Conservation (phyloP, 1,139 yeast genomes). For the Arxiozyma telluris region DNA sequence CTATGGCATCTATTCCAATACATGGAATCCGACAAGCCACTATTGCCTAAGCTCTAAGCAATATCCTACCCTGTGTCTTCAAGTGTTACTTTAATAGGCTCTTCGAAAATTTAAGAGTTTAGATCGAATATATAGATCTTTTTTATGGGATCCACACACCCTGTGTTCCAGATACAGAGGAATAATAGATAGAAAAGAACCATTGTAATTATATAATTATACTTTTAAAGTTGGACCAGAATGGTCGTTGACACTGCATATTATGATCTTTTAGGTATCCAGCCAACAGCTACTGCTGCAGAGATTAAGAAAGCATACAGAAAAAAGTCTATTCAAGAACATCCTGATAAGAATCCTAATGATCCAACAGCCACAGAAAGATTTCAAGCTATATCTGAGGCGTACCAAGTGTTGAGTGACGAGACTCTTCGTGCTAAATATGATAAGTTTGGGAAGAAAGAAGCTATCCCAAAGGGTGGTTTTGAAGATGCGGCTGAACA, state of each 20-base stretch:
- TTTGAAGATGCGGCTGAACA: slow-evolving; percentile 65
- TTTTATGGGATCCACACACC: no score
- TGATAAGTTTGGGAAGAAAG: slow-evolving; percentile 56
- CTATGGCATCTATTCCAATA: no score
- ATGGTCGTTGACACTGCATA: slow-evolving; percentile 91
- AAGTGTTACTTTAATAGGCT: not conserved
- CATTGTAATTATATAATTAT: not conserved
- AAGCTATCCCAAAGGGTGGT: slow-evolving; percentile 56
- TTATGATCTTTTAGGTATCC: slow-evolving; percentile 67
- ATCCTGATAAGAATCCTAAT: slow-evolving; percentile 91
- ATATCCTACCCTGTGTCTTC: not conserved
- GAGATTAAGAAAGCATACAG: slow-evolving; percentile 92
- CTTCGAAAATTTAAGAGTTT: not conserved
- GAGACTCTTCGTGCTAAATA: slow-evolving; percentile 48
- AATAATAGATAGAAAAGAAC: not conserved
- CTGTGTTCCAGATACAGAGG: not conserved
- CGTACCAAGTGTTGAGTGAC: slow-evolving; percentile 59
- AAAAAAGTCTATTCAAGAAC: slow-evolving; percentile 75
- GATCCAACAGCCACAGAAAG: slow-evolving; percentile 58
- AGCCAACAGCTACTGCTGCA: slow-evolving; percentile 59
- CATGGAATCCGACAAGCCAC: no score
- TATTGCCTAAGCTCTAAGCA: no score
- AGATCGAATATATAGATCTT: no score
- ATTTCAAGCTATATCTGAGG: slow-evolving; percentile 61
- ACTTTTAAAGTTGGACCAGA: not conserved